Percentiles rank a stretch among this genome's conserved stretches.
These are phyloP conservation scores for Chalciporus pseudorubinellus DNA, from an alignment of 768 basidiomycete genomes.

Conservation along the genomic window DNA sequence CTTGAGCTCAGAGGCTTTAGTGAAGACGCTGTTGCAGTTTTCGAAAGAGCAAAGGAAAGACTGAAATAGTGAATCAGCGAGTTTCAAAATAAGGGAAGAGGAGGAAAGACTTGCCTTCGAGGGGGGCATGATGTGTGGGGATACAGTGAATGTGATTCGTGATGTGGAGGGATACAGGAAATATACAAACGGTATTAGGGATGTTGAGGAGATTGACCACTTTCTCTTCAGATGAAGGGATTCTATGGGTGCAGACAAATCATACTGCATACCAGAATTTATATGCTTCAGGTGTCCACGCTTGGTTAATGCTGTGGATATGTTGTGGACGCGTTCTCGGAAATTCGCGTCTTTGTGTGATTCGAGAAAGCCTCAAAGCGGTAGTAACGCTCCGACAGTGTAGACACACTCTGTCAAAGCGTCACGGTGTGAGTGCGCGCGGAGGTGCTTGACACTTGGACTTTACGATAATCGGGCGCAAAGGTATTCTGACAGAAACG, in stretches of 20 bases:
- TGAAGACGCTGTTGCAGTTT: conserved; percentile 5
- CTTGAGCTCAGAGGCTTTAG: conserved; percentile 5
- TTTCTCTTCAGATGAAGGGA: neutral
- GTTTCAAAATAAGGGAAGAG: too few relatives aligned
- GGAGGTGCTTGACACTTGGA: neutral
- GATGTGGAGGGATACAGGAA: neutral
- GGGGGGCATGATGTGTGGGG: neutral
- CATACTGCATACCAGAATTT: neutral
- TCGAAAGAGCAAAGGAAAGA: neutral
- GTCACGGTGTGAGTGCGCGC: neutral
- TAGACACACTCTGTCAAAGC: neutral
- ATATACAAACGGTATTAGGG: neutral
- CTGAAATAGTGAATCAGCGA: neutral
- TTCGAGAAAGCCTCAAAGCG: neutral
- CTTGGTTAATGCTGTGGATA: neutral
- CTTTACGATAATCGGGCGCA: neutral
- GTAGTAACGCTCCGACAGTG: too few relatives aligned
- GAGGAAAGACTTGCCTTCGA: neutral
- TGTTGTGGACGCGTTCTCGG: neutral
- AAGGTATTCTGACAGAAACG: neutral
- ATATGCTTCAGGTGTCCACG: neutral
- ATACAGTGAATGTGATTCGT: neutral
- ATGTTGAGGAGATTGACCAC: conserved; percentile 1
- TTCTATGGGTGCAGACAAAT: neutral
- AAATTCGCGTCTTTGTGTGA: neutral